phyloP scores from a whole-genome alignment of 1,284 basidiomycete species.

The Puccinia horiana region DNA sequence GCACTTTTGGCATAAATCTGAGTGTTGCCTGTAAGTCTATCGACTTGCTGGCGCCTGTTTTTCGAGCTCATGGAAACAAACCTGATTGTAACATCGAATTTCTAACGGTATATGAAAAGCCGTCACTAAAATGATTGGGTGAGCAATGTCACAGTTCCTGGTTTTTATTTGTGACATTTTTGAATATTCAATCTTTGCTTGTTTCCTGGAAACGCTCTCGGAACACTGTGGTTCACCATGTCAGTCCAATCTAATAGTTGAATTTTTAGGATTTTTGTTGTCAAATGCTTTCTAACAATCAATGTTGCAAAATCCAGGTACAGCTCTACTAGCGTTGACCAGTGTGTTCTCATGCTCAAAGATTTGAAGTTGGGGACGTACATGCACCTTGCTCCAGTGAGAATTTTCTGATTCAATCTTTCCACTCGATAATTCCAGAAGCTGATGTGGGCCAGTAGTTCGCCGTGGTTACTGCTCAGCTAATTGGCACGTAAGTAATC shows the following conservation, averaged over 20 bases:
- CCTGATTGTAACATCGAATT: background rate
- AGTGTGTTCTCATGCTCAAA: slow-evolving; percentile 40
- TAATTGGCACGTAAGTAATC: slow-evolving; percentile 26
- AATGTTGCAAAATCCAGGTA: slow-evolving; percentile 5
- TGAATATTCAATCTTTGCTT: background rate
- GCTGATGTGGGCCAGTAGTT: slow-evolving; percentile 1
- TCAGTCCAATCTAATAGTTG: background rate
- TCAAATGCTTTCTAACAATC: background rate
- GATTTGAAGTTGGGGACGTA: slow-evolving; percentile 42
- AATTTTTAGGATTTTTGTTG: too few species aligned
- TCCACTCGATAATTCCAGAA: background rate
- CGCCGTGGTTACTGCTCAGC: slow-evolving; percentile 23
- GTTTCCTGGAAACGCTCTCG: slow-evolving; percentile 44
- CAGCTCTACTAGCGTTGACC: slow-evolving; percentile 27
- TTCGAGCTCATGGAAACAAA: background rate
- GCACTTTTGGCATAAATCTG: slow-evolving; percentile 32
- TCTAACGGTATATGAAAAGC: background rate
- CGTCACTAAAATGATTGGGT: slow-evolving; percentile 43
- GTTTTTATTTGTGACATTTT: background rate
- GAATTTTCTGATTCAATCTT: background rate
- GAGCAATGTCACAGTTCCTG: background rate
- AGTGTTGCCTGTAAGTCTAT: slow-evolving; percentile 14
- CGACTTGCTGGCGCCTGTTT: too few species aligned
- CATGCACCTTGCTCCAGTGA: slow-evolving; percentile 35
- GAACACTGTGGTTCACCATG: slow-evolving; percentile 45